Base-by-base conservation (phyloP, 139 green algal genomes). In the Parachlorella kessleri region DNA sequence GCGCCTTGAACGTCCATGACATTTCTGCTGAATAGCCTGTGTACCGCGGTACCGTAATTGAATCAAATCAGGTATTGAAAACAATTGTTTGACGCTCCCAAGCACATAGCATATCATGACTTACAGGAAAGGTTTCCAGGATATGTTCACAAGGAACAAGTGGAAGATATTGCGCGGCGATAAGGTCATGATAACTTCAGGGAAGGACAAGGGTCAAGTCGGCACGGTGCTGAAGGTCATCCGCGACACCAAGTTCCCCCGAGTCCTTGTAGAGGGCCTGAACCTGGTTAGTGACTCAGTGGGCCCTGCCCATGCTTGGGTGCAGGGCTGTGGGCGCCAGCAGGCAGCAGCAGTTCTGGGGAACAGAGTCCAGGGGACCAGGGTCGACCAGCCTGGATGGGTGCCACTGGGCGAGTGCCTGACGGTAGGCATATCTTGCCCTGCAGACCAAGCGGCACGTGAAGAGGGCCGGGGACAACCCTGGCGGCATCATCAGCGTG, bases 191-290 rank as follows among this genome's bases (percentile, higher is more conserved):
- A 84, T 96, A 7, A 88, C 36, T 37, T 80, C 89, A n/a, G 92
- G 92, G 48, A 95, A 94, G 82, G 92, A 96, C 73, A 82, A 83
- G 35, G 92, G 92, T 2, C 78, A 91, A 75, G 86, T 80, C 28
- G 92, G 92, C 28, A 89, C 74, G 1, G 84, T 96, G 14, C 70
- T 72, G 59, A 86, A 85, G 42, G 88, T 92, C 33, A 83, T 90
- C 4, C 85, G 88, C 33, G 84, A 91, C 76, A 21, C 70, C 1
- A 81, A 87, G 48, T 88, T 85, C 18, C 88, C 88, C 4, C 69
- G 68, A 0, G 88, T 96, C 26, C 66, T 94, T n/a, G 86, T 96
- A 8, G 88, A 94, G 55, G 92, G 92, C 37, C 75, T 85, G 3
- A 95, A 96, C 71, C 72, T 96, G 89, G 92, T 96, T 79, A 40